A percentile compares a stretch with the other conserved stretches of the same genome.
These are phyloP conservation scores for Fraxinus excelsior DNA, from an alignment of 257 asterid genomes.

Conservation along the genomic window DNA sequence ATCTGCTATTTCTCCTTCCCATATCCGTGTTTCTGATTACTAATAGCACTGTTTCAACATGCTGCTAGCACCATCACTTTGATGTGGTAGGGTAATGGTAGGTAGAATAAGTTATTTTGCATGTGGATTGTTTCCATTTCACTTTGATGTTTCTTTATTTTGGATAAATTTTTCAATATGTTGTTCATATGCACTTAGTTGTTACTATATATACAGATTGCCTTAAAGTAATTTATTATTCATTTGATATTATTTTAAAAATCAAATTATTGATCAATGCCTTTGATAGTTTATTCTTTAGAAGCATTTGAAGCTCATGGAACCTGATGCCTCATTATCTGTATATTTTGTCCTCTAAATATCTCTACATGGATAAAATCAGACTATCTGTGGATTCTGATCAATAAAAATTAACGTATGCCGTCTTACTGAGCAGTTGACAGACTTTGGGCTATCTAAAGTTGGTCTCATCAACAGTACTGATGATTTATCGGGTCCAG, in stretches of 20 bases:
- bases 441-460: slow-evolving; percentile 98
- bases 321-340: slow-evolving; percentile 20
- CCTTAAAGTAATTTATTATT: slow-evolving; percentile 13
- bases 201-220: not conserved
- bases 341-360: slow-evolving; percentile 16
- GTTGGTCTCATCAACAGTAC: slow-evolving; percentile 98
- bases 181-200: not conserved
- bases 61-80: not conserved
- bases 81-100: not conserved
- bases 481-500: slow-evolving; percentile 96
- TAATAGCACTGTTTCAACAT: not conserved
- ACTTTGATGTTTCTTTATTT: not conserved
- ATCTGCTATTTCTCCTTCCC: not conserved
- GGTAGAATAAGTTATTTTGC: not conserved
- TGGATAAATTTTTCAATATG: not conserved
- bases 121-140: not conserved
- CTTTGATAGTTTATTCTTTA: slow-evolving; percentile 10
- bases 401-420: slow-evolving; percentile 16
- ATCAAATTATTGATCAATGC: not conserved
- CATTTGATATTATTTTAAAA: not conserved
- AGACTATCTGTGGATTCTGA: slow-evolving; percentile 21
- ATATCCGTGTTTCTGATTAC: not conserved
- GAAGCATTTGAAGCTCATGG: slow-evolving; percentile 15
- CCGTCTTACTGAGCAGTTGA: slow-evolving; percentile 62
- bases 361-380: slow-evolving; percentile 4